Conservation (phyloP, 768 basidiomycete genomes). For the Suillus americanus region DNA sequence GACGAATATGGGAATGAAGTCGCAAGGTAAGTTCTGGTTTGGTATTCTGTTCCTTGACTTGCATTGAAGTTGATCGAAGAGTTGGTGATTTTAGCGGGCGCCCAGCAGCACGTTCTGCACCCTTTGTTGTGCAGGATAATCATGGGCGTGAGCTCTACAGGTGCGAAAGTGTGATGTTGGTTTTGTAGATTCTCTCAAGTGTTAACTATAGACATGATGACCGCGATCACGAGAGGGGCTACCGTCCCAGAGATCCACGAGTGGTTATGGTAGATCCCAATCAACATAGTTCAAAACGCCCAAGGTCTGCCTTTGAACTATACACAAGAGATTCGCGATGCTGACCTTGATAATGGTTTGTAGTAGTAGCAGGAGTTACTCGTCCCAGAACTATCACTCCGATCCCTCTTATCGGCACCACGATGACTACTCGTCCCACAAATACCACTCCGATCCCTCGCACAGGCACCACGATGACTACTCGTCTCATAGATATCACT, state of each 20-base stretch:
- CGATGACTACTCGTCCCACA: constrained; percentile 17
- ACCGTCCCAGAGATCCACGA: constrained; percentile 26
- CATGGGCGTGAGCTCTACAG: constrained; percentile 58
- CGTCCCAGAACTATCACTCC: constrained; percentile 22
- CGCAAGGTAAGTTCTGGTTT: constrained; percentile 43
- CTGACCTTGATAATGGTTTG: constrained; percentile 10
- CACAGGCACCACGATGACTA: constrained; percentile 8
- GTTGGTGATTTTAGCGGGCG: constrained; percentile 50
- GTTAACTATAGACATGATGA: constrained; percentile 24
- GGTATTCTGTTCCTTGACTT: background rate
- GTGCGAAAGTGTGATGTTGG: constrained; percentile 28
- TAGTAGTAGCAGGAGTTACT: constrained; percentile 26
- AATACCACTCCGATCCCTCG: constrained; percentile 20
- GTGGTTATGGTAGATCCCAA: constrained; percentile 24
- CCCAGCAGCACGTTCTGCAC: constrained; percentile 32
- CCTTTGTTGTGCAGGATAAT: constrained; percentile 60
- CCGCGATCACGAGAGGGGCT: constrained; percentile 20
- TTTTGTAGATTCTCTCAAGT: background rate
- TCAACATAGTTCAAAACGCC: constrained; percentile 14
- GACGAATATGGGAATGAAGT: constrained; percentile 66
- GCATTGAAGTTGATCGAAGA: constrained; percentile 28
- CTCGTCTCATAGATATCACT: constrained; percentile 20
- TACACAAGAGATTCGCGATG: background rate
- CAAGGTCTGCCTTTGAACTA: constrained; percentile 18
- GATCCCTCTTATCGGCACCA: constrained; percentile 11